Evolutionary conservation across 1,139 yeast genomes (phyloP).

Genomic region (Magnusiomyces tetraspermus): DNA sequence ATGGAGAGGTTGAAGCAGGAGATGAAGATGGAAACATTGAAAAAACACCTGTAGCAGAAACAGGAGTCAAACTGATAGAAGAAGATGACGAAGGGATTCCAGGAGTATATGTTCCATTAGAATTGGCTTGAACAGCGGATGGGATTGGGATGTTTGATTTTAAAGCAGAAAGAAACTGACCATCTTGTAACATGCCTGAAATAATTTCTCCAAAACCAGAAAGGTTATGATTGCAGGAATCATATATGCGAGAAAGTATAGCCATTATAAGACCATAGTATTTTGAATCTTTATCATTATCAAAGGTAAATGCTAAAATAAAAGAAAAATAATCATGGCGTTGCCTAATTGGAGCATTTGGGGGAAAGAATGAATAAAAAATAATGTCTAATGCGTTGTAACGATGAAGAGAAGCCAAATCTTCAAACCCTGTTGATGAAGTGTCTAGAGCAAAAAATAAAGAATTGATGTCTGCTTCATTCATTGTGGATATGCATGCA

Average conservation of each 20-base stretch:
- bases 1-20: slow-evolving; percentile 20
- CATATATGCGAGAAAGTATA: slow-evolving; percentile 16
- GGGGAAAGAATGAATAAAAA: slow-evolving; percentile 28
- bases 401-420: slow-evolving; percentile 23
- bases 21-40: neutral
- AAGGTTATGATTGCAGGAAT: slow-evolving; percentile 19
- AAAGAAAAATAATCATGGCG: slow-evolving; percentile 29
- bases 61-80: slow-evolving; percentile 9
- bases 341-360: slow-evolving; percentile 20
- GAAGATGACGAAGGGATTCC: slow-evolving; percentile 8
- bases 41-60: neutral
- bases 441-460: slow-evolving; percentile 18
- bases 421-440: slow-evolving; percentile 22
- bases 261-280: slow-evolving; percentile 22
- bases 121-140: slow-evolving; percentile 1
- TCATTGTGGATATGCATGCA: slow-evolving; percentile 26
- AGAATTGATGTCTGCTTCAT: slow-evolving; percentile 20
- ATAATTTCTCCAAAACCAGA: slow-evolving; percentile 21
- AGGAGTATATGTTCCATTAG: slow-evolving; percentile 1
- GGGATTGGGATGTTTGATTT: neutral
- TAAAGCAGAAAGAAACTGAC: slow-evolving; percentile 20
- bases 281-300: slow-evolving; percentile 19
- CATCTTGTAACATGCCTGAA: slow-evolving; percentile 22
- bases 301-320: slow-evolving; percentile 21
- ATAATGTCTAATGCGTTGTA: slow-evolving; percentile 28